Evolutionary conservation across 495 filamentous ascomycete genomes (phyloP).

Genomic region (Xylaria longipes): DNA sequence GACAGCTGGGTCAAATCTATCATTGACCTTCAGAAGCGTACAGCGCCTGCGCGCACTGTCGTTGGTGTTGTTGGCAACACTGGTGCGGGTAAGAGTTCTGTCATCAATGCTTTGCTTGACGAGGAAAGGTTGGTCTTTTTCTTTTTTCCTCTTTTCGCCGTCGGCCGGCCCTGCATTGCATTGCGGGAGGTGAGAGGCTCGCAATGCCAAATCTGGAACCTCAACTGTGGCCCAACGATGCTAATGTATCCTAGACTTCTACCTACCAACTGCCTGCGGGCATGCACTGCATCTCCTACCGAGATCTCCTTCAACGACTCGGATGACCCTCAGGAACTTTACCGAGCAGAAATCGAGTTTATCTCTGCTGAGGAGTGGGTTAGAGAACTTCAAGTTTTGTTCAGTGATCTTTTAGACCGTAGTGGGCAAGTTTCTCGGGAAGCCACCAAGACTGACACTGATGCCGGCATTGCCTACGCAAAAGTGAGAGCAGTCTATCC

Average conservation of each 20-base stretch:
- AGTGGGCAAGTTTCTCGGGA: slow-evolving; percentile 51
- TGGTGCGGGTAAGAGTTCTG: slow-evolving; percentile 64
- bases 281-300: slow-evolving; percentile 70
- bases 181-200: neutral
- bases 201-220: neutral
- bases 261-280: slow-evolving; percentile 52
- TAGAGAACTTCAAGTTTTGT: slow-evolving; percentile 58
- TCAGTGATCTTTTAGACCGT: slow-evolving; percentile 60
- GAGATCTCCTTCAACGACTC: slow-evolving; percentile 67
- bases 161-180: neutral
- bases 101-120: slow-evolving; percentile 66
- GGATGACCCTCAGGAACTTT: slow-evolving; percentile 52
- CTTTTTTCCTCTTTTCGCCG: neutral
- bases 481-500: slow-evolving; percentile 74
- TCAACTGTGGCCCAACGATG: neutral
- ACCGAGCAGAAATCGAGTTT: slow-evolving; percentile 70
- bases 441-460: slow-evolving; percentile 50
- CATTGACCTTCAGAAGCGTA: slow-evolving; percentile 34
- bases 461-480: slow-evolving; percentile 65
- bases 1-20: slow-evolving; percentile 54
- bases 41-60: slow-evolving; percentile 48
- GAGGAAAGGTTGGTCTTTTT: slow-evolving; percentile 50
- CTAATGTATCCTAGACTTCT: slow-evolving; percentile 34
- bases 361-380: slow-evolving; percentile 63
- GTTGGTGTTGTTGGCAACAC: slow-evolving; percentile 66